Conservation (phyloP, 495 filamentous ascomycete species). For the Lophiotrema nucula region DNA sequence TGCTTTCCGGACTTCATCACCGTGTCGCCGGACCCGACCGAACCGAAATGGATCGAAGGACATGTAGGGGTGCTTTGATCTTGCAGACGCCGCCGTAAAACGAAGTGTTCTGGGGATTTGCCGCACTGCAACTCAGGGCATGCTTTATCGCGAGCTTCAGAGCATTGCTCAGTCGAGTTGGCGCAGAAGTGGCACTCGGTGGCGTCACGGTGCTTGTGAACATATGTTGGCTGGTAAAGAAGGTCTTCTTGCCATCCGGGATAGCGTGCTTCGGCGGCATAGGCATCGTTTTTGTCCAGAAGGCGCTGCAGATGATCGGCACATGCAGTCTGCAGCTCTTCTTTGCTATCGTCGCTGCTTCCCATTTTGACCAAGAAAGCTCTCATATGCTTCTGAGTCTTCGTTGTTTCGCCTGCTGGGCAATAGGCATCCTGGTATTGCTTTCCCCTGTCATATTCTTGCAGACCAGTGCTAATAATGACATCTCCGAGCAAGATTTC, state of each 20-base stretch:
- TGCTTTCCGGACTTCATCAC: constrained; percentile 37
- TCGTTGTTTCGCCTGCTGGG: neutral
- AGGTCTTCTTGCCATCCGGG: no score
- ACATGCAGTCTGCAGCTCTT: neutral
- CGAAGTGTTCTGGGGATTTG: neutral
- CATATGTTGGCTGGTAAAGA: no score
- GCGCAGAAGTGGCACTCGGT: no score
- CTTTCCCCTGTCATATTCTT: constrained; percentile 35
- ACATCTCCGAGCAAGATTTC: constrained; percentile 50
- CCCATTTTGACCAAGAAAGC: neutral
- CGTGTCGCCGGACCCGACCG: constrained; percentile 45
- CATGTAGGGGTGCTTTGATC: no score
- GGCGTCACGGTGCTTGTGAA: no score
- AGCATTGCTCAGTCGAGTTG: neutral
- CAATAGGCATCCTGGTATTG: constrained; percentile 33
- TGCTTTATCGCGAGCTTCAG: neutral
- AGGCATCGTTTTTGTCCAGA: no score
- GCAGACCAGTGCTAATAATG: constrained; percentile 40
- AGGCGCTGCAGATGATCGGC: neutral
- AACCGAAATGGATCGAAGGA: constrained; percentile 41
- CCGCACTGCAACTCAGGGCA: neutral
- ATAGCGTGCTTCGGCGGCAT: no score
- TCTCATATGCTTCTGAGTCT: neutral
- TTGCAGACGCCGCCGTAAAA: neutral
- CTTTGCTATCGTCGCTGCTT: neutral